These are phyloP conservation scores for Achaetomiella virescens DNA, from an alignment of 495 filamentous ascomycete species.

Conservation along the genomic window DNA sequence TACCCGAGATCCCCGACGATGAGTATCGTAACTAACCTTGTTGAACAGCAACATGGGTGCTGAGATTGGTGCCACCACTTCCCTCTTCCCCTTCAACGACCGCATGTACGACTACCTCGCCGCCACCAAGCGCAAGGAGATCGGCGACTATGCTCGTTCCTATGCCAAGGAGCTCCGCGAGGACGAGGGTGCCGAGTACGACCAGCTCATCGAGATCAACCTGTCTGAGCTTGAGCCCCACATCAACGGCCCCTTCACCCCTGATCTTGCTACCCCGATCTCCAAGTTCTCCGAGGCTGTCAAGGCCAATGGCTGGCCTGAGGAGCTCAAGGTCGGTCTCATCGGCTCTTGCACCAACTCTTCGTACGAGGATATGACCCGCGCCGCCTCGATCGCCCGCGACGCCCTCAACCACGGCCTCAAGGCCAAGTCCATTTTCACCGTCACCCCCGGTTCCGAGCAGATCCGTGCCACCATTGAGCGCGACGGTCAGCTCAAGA, in stretches of 20 bases:
- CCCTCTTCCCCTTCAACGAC: conserved; percentile 98
- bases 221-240: conserved; percentile 92
- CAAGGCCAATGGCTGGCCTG: conserved; percentile 90
- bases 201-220: conserved; percentile 94
- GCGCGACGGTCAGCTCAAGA: conserved; percentile 91
- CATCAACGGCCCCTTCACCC: conserved; percentile 99
- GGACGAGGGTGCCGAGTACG: conserved; percentile 93
- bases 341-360: conserved; percentile 99
- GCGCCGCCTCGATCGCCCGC: conserved; percentile 87
- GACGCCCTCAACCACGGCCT: conserved; percentile 91
- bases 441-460: conserved; percentile 94
- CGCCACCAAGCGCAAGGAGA: conserved; percentile 84
- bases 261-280: conserved; percentile 95
- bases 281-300: conserved; percentile 95
- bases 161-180: conserved; percentile 84
- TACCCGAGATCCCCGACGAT: no score
- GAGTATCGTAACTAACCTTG: not conserved
- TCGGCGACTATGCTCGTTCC: conserved; percentile 79
- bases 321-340: conserved; percentile 93
- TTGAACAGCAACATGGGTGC: conserved; percentile 42
- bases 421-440: conserved; percentile 90
- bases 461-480: conserved; percentile 95
- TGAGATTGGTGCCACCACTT: conserved; percentile 94
- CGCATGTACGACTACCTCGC: conserved; percentile 92
- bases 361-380: conserved; percentile 98